Base-by-base conservation (phyloP, 2,329 filamentous ascomycete genomes). In the Colletotrichum godetiae region DNA sequence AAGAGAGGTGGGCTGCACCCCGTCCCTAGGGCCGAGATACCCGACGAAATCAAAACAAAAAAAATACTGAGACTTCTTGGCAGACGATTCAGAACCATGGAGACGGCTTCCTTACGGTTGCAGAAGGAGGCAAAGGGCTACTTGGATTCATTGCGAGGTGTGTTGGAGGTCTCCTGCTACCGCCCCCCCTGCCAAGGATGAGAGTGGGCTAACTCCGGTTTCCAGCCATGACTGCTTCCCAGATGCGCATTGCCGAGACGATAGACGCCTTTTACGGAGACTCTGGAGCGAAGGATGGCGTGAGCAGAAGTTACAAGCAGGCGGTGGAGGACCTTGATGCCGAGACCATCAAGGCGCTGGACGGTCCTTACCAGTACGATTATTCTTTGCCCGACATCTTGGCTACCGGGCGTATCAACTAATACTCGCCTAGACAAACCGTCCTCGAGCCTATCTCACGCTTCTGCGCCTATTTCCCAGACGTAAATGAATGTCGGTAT, bases 211-310 rank as follows among this genome's bases (percentile, higher is more conserved):
- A 31, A 63, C 66, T 19, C 13, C 52, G 22, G 29, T 10, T 24
- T 4, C 27, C 29, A 77, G 96, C 97, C 77, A 99, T 99, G 97
- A 99, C 97, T 19, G 96, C 97, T 65, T 98, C 95, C 67, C 97
- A 99, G 85, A 98, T 99, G 96, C 93, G 96, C 81, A 98, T 99
- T 83, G 97, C 97, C 76, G 97, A 99, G 84, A 99, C 97, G 24
- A 99, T 99, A 84, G 97, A 99, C 85, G 97, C 97, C 53, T 99
- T 99, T 84, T 99, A 99, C 85, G 97, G 97, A 68, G 97, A 99
- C 81, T 93, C 95, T 1, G 97, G 97, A 64, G 95, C 97, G 63
- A 94, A 92, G 79, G 97, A 99, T 82, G 97, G 97, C 68, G 97
- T 99, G 72, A 97, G 94, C 84, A 91, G 96, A 81, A 97, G 94